Conservation (phyloP, 371 early-diverging fungal genomes). For the Mucor lusitanicus region DNA sequence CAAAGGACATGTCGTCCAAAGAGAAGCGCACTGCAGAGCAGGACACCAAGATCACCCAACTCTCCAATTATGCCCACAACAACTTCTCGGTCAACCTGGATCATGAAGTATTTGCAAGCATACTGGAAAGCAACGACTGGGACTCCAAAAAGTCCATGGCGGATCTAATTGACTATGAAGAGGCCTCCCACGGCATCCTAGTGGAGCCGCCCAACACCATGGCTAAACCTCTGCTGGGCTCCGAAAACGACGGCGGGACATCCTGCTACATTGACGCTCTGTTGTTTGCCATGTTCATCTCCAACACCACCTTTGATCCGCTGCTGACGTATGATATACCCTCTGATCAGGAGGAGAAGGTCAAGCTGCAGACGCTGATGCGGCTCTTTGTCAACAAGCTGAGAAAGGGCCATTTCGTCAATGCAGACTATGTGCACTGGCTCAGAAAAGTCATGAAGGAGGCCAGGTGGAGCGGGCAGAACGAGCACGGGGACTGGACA, state of each 20-base stretch:
- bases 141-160: conserved; percentile 31
- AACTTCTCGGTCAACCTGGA: conserved; percentile 25
- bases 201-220: conserved; percentile 7
- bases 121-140: conserved; percentile 36
- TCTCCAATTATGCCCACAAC: conserved; percentile 22
- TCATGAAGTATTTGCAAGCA: conserved; percentile 16
- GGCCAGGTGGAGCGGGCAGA: conserved; percentile 45
- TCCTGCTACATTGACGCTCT: conserved; percentile 60
- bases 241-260: conserved; percentile 55
- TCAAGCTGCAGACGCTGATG: conserved; percentile 48
- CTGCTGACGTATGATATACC: conserved; percentile 25
- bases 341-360: conserved; percentile 12
- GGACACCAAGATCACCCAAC: conserved; percentile 9
- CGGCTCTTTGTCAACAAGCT: conserved; percentile 58
- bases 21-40: conserved; percentile 10
- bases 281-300: conserved; percentile 62
- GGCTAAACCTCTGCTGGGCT: conserved; percentile 24
- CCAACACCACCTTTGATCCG: conserved; percentile 52
- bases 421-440: conserved; percentile 49
- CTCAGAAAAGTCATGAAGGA: conserved; percentile 47
- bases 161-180: conserved; percentile 38
- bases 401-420: conserved; percentile 50
- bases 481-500: conserved; percentile 32
- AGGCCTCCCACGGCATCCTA: conserved; percentile 40
- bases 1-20: not conserved